A percentile compares a stretch with the other conserved stretches of the same genome.
Evolutionary conservation across 2,329 filamentous ascomycete genomes (phyloP).

Genomic region (Dothiorella sarmentorum): DNA sequence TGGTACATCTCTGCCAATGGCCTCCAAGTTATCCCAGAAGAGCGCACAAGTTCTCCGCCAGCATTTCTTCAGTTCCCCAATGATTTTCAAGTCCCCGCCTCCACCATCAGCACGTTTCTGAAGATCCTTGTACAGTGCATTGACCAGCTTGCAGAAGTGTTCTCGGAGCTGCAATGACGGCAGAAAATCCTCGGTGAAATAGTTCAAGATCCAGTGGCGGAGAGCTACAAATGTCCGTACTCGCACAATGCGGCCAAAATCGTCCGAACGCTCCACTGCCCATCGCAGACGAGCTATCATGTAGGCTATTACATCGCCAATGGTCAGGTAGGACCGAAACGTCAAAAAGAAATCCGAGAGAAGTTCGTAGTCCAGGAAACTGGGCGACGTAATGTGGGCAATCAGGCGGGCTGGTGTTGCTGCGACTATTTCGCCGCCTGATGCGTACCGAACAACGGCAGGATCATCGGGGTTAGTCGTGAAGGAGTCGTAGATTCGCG

Average conservation of each 20-base stretch:
- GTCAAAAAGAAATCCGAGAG: constrained; percentile 98
- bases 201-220: constrained; percentile 96
- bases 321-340: constrained; percentile 80
- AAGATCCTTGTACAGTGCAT: constrained; percentile 56
- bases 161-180: constrained; percentile 68
- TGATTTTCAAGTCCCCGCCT: constrained; percentile 73
- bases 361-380: constrained; percentile 93
- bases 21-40: constrained; percentile 79
- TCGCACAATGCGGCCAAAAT: constrained; percentile 87
- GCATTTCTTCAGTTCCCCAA: constrained; percentile 93
- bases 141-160: constrained; percentile 77
- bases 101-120: constrained; percentile 51
- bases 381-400: constrained; percentile 93
- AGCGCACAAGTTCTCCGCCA: constrained; percentile 88
- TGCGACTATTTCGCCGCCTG: constrained; percentile 73
- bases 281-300: constrained; percentile 81
- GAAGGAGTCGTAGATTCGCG: constrained; percentile 77
- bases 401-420: constrained; percentile 89
- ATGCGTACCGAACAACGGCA: constrained; percentile 76
- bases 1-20: constrained; percentile 55
- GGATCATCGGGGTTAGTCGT: constrained; percentile 79
- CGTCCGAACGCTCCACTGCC: constrained; percentile 76
- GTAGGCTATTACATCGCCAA: constrained; percentile 74
- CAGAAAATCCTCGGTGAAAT: constrained; percentile 93
- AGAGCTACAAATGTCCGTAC: constrained; percentile 94